Evolutionary conservation across 495 filamentous ascomycete genomes (phyloP).

Genomic region (Hyaloscypha bicolor): DNA sequence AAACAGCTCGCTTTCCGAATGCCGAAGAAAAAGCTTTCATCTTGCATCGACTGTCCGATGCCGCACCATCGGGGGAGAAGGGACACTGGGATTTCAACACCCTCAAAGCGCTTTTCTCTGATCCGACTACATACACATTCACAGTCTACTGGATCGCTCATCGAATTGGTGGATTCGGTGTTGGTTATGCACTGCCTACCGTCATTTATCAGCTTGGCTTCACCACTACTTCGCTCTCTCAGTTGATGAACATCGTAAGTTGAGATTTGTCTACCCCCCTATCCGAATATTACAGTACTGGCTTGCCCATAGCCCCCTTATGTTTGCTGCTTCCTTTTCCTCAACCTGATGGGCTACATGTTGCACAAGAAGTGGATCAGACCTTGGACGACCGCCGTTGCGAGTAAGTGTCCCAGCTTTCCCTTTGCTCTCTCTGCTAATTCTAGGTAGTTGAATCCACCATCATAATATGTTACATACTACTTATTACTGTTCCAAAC

Average conservation of each 20-base stretch:
- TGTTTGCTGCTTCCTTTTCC: constrained; percentile 41
- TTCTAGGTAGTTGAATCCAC: constrained; percentile 39
- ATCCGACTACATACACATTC: constrained; percentile 45
- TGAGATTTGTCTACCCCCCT: not conserved
- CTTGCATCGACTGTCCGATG: constrained; percentile 24
- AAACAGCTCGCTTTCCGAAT: constrained; percentile 42
- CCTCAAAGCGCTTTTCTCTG: constrained; percentile 35
- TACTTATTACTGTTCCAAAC: constrained; percentile 44
- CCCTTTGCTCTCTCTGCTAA: constrained; percentile 10
- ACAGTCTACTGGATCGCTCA: constrained; percentile 43
- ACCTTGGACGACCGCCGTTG: constrained; percentile 45
- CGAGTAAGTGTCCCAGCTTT: constrained; percentile 33
- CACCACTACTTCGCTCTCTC: constrained; percentile 41
- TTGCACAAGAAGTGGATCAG: constrained; percentile 41
- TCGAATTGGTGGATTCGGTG: constrained; percentile 47
- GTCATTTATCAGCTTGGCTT: constrained; percentile 49
- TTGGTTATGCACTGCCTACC: constrained; percentile 44
- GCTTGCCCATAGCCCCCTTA: constrained; percentile 41
- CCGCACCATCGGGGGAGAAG: constrained; percentile 1
- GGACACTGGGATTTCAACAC: constrained; percentile 34
- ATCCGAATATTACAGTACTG: constrained; percentile 10
- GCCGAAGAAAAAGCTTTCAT: constrained; percentile 40
- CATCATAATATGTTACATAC: constrained; percentile 48
- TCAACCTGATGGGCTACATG: constrained; percentile 40
- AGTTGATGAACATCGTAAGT: constrained; percentile 48